These are phyloP conservation scores for Strobilomyces dryophilus DNA, from an alignment of 768 basidiomycete species.

Conservation along the genomic window DNA sequence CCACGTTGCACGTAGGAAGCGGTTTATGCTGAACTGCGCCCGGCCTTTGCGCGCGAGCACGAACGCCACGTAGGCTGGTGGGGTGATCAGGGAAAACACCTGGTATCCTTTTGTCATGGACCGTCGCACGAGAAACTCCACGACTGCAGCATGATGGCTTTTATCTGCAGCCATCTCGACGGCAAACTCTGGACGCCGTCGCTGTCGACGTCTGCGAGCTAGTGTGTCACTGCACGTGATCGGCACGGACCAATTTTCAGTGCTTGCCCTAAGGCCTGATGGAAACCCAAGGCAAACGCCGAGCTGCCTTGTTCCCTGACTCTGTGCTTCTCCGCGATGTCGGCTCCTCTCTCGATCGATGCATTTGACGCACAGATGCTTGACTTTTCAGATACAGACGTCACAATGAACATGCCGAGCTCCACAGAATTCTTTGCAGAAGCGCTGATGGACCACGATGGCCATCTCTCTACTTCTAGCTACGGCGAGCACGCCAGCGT, in stretches of 20 bases:
- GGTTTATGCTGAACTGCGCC: constrained; percentile 53
- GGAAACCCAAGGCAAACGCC: constrained; percentile 12
- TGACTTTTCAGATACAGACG: constrained; percentile 57
- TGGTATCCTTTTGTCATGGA: constrained; percentile 68
- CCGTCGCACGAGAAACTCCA: constrained; percentile 62
- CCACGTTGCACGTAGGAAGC: constrained; percentile 70
- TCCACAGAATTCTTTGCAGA: constrained; percentile 49
- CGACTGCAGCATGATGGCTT: constrained; percentile 45
- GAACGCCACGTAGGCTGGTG: constrained; percentile 56
- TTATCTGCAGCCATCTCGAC: constrained; percentile 17
- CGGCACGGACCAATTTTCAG: constrained; percentile 28
- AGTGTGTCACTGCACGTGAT: constrained; percentile 19
- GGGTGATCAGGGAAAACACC: constrained; percentile 55
- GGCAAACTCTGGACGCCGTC: constrained; percentile 2
- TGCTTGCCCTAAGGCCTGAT: constrained; percentile 25
- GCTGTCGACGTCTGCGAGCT: constrained; percentile 1
- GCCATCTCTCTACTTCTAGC: constrained; percentile 23
- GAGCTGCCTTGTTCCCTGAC: constrained; percentile 12
- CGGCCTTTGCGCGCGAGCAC: constrained; percentile 53
- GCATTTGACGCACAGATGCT: constrained; percentile 62
- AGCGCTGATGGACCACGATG: constrained; percentile 59
- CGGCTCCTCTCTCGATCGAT: constrained; percentile 37
- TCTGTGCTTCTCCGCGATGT: constrained; percentile 22
- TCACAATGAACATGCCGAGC: constrained; percentile 48
- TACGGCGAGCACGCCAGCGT: constrained; percentile 39